These are phyloP conservation scores for Phytopythium ostracodes DNA, from an alignment of 352 stramenopile species.

Conservation along the genomic window DNA sequence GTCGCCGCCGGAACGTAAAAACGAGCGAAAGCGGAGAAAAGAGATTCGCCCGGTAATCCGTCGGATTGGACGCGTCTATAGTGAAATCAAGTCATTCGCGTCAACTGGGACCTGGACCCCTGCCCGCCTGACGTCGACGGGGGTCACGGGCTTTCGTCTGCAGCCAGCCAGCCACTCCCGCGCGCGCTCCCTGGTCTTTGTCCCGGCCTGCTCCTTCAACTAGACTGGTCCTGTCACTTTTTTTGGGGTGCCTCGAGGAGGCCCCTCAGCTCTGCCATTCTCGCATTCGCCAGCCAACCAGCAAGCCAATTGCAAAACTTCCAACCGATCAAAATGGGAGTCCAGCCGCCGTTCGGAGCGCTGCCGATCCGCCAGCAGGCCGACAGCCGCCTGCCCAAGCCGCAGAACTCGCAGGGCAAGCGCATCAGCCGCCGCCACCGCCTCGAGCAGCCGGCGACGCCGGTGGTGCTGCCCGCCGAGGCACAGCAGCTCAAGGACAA, in stretches of 20 bases:
- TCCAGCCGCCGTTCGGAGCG: constrained; percentile 28
- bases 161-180: neutral
- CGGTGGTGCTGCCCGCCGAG: constrained; percentile 29
- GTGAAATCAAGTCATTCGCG: neutral
- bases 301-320: constrained; percentile 2
- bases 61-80: neutral
- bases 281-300: neutral
- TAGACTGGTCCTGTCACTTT: constrained; percentile 5
- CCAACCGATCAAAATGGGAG: constrained; percentile 29
- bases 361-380: constrained; percentile 14
- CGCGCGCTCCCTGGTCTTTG: constrained; percentile 1
- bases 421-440: constrained; percentile 28
- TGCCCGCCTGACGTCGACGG: neutral
- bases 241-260: neutral
- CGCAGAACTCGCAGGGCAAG: constrained; percentile 24
- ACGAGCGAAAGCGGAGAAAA: neutral
- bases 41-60: neutral
- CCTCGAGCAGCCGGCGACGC: constrained; percentile 20
- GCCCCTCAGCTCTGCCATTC: neutral
- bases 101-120: neutral
- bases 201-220: neutral
- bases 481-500: constrained; percentile 56
- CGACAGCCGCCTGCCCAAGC: constrained; percentile 23
- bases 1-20: neutral
- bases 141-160: neutral